Conservation (phyloP, 192 early-diverging fungal species). For the Chytriomyces sp. region DNA sequence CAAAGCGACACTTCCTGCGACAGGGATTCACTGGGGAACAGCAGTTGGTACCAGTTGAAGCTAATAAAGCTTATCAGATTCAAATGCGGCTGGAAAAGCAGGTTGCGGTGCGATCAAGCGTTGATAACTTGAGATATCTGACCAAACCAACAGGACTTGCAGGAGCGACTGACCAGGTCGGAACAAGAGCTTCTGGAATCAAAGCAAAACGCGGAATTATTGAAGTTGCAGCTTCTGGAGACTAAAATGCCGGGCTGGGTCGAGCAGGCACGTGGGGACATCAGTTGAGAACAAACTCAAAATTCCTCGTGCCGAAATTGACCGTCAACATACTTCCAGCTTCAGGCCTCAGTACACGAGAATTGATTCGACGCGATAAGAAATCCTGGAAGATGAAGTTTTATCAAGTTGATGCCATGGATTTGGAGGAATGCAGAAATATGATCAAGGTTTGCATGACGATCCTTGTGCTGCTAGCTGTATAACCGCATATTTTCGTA, state of each 20-base stretch:
- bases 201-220: slow-evolving; percentile 39
- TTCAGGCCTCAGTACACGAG: slow-evolving; percentile 37
- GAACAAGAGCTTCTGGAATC: slow-evolving; percentile 20
- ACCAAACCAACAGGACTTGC: slow-evolving; percentile 14
- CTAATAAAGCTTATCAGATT: not conserved
- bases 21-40: slow-evolving; percentile 2
- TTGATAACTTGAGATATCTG: not conserved
- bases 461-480: not conserved
- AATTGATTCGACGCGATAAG: slow-evolving; percentile 47
- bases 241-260: slow-evolving; percentile 39
- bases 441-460: slow-evolving; percentile 35
- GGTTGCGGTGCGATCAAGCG: slow-evolving; percentile 8
- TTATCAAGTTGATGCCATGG: slow-evolving; percentile 43
- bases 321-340: not conserved
- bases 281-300: not conserved
- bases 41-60: not conserved
- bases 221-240: slow-evolving; percentile 45
- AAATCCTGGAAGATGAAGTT: slow-evolving; percentile 40
- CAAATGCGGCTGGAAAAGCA: slow-evolving; percentile 23
- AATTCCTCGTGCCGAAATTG: not conserved
- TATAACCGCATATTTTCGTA: not conserved
- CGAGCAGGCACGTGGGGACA: slow-evolving; percentile 8
- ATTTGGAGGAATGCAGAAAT: slow-evolving; percentile 27
- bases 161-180: slow-evolving; percentile 25
- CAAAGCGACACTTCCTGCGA: slow-evolving; percentile 8